These are phyloP conservation scores for Grosmannia huntii DNA, from an alignment of 2,329 filamentous ascomycete genomes.

Conservation along the genomic window DNA sequence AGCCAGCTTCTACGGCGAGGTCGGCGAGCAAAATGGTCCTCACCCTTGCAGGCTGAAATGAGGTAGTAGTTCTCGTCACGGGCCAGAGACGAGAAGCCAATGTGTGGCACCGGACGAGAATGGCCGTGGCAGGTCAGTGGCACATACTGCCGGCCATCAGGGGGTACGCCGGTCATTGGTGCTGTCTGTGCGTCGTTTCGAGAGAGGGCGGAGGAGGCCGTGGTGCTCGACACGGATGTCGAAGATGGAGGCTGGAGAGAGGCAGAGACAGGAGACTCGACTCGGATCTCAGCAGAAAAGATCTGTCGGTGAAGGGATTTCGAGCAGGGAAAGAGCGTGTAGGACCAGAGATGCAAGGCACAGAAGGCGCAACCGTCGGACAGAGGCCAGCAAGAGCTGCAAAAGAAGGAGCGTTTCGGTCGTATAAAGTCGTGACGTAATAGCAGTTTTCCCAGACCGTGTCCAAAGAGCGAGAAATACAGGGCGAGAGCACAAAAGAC, in stretches of 20 bases:
- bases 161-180: conserved; percentile 18
- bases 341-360: not conserved
- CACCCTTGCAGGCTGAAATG: conserved; percentile 86
- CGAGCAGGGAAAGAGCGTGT: not conserved
- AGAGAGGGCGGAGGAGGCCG: not conserved
- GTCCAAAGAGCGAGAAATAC: not conserved
- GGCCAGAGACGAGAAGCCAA: conserved; percentile 75
- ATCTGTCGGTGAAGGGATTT: not conserved
- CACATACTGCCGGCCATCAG: conserved; percentile 47
- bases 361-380: not conserved
- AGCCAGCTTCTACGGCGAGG: not conserved
- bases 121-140: conserved; percentile 91
- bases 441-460: not conserved
- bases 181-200: not conserved
- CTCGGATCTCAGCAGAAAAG: not conserved
- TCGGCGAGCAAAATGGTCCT: not conserved
- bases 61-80: conserved; percentile 81
- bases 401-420: not conserved
- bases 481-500: not conserved
- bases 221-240: not conserved
- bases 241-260: not conserved
- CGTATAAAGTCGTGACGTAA: not conserved
- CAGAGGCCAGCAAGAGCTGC: not conserved
- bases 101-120: conserved; percentile 80
- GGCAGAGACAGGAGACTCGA: not conserved